Base-by-base conservation (phyloP, 306 rosid genomes). In the Cucumis hystrix region DNA sequence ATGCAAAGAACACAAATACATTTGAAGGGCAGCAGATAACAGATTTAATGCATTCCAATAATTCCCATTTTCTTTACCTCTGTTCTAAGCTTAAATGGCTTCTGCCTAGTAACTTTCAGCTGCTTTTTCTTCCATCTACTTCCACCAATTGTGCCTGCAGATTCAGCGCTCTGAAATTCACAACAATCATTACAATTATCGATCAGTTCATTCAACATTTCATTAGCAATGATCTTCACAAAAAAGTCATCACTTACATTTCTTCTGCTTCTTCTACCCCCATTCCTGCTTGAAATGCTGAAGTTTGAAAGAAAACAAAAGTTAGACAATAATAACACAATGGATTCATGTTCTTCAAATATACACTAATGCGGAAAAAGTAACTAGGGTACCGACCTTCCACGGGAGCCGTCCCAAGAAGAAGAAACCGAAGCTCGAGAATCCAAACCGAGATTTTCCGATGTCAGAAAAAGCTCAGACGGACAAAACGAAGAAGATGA, bases 71-170 rank as follows among this genome's bases (percentile, higher is more conserved):
- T 69, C 21, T 41, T 77, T 75, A 96, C 99, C 90, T 91, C 99
- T 30, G 99, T 96, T 83, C 97, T 88, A 57, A 96, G 91, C 88
- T 88, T 92, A 81, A 95, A 95, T 30, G 99, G 99, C 61, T 90
- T 88, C 41, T 80, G 91, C 79, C 86, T 86, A 16, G 94, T 92
- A 47, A 81, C 87, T 85, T 80, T 91, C 40, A 77, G 86, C 82
- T 86, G 85, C 81, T 89, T 86, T 83, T 87, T 88, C 80, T 86
- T 91, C 97, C 92, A 81, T 86, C 84, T 89, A 61, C 88, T 85
- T 65, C 92, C 97, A 68, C 91, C 92, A 45, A 83, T 72, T 59
- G 89, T 83, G 41, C 80, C 69, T 30, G 84, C 81, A 9, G 97
- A 92, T 64, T 87, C 98, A 14, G 82, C 82, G 83, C 99, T 96